Evolutionary conservation across 495 filamentous ascomycete species (phyloP).

Genomic region (Xylaria palmicola): DNA sequence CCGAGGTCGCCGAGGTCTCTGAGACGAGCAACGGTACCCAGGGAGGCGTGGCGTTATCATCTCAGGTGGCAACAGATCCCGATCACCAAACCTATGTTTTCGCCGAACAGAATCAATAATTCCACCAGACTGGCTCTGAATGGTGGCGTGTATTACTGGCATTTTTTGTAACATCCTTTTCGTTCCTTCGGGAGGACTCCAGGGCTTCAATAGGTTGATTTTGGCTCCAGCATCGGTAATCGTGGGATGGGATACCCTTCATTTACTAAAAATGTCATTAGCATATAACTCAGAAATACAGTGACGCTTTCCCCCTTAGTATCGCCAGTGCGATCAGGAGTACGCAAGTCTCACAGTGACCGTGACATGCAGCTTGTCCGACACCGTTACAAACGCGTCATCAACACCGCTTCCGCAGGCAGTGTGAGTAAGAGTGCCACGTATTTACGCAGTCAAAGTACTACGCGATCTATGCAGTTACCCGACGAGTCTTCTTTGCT

Average conservation of each 20-base stretch:
- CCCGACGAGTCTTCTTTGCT: too few relatives aligned
- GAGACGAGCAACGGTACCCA: background rate
- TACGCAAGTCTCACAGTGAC: background rate
- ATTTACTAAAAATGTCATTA: too few relatives aligned
- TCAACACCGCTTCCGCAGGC: background rate
- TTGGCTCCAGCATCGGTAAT: too few relatives aligned
- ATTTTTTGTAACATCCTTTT: too few relatives aligned
- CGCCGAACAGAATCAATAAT: background rate
- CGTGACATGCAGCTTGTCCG: background rate
- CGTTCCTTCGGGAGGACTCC: too few relatives aligned
- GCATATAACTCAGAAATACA: too few relatives aligned
- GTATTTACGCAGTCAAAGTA: background rate
- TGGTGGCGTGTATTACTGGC: background rate
- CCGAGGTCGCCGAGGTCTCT: conserved; percentile 1
- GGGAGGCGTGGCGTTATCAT: background rate
- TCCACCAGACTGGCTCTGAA: background rate
- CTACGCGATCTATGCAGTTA: background rate
- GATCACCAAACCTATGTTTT: conserved; percentile 22
- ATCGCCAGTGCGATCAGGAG: background rate
- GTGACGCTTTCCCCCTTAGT: background rate
- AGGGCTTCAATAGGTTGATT: too few relatives aligned
- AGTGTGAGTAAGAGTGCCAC: background rate
- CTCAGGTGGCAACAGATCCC: conserved; percentile 7
- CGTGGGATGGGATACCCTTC: too few relatives aligned
- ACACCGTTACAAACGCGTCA: background rate